Base-by-base conservation (phyloP, 2,329 filamentous ascomycete genomes). In the Colletotrichum musicola region DNA sequence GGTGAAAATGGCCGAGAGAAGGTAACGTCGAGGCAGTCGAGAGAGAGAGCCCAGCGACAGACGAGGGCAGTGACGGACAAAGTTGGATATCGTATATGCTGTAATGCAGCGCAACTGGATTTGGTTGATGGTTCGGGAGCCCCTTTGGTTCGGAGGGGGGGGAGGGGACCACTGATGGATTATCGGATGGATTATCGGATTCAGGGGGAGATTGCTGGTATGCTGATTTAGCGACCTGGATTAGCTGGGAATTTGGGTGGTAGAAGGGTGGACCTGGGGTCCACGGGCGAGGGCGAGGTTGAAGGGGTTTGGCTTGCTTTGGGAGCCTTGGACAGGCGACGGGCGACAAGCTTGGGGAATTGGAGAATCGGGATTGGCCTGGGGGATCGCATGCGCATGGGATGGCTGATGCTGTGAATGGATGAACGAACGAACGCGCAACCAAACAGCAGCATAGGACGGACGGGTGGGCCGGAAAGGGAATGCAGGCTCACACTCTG, bases 121-220 rank as follows among this genome's bases (percentile, higher is more conserved):
- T 27, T 6, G 14, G 40, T 44, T 35, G 27, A 16, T 63, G 42
- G 27, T 25, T 49, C 22, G 16, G 53, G n/a, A 27, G 16, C 18
- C 44, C 9, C 16, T 16, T 49, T 20, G 59, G 60, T 27, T 40
- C 25, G 18, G 42, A 38, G 40, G 58, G 53, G 58, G 25, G 22
- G 54, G 47, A 53, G 49, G 54, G 62, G 42, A 35, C n/a, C 40
- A 42, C 40, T 42, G 35, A 56, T 65, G 44, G 62, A 61, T 44
- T 68, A 66, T 65, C 62, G 30, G 62, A 57, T 55, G 59, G 59
- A 54, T 68, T 65, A 27, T 64, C 61, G 61, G 63, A 66, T 68
- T 68, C 66, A 68, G 66, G 66, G 65, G 66, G 66, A 68, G 55
- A 68, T 68, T 68, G 64, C 64, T 68, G 50, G 62, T 60, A 58